Conservation (phyloP, 1,284 basidiomycete species). For the Marasmius fiardii region DNA sequence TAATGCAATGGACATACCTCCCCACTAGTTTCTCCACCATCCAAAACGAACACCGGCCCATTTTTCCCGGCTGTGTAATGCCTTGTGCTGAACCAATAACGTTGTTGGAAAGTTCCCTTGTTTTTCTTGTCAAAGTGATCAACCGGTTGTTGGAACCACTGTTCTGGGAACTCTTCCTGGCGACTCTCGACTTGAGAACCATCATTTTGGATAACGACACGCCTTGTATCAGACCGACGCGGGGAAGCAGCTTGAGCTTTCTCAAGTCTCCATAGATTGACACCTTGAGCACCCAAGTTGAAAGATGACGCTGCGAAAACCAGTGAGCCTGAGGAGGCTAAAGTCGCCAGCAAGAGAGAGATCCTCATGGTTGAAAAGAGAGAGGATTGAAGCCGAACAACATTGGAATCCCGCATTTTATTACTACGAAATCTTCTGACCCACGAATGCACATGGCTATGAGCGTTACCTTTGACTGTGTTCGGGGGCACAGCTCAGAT, state of each 20-base stretch:
- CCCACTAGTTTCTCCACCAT: conserved; percentile 84
- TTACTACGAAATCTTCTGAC: too few species aligned
- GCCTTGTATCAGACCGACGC: conserved; percentile 10
- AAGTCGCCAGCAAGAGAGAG: neutral
- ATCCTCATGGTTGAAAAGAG: neutral
- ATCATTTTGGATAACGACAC: conserved; percentile 24
- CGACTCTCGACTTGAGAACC: conserved; percentile 8
- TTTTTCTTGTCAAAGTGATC: conserved; percentile 67
- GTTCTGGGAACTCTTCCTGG: conserved; percentile 43
- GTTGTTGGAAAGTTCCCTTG: conserved; percentile 60
- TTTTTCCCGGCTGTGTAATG: conserved; percentile 72
- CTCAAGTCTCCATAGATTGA: conserved; percentile 44
- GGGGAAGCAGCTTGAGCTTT: conserved; percentile 16
- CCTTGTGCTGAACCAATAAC: conserved; percentile 89
- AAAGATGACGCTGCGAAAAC: conserved; percentile 1
- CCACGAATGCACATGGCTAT: too few species aligned
- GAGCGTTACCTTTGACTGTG: too few species aligned
- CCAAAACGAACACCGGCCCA: conserved; percentile 78
- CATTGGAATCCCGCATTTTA: too few species aligned
- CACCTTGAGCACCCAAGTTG: conserved; percentile 40
- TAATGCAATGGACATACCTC: conserved; percentile 32
- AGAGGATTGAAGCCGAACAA: neutral
- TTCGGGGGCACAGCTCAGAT: neutral
- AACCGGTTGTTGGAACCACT: conserved; percentile 81
- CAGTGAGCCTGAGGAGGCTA: neutral